Evolutionary conservation across 108 stramenopile genomes (phyloP).

Genomic region (Stephanodiscus minutulus): DNA sequence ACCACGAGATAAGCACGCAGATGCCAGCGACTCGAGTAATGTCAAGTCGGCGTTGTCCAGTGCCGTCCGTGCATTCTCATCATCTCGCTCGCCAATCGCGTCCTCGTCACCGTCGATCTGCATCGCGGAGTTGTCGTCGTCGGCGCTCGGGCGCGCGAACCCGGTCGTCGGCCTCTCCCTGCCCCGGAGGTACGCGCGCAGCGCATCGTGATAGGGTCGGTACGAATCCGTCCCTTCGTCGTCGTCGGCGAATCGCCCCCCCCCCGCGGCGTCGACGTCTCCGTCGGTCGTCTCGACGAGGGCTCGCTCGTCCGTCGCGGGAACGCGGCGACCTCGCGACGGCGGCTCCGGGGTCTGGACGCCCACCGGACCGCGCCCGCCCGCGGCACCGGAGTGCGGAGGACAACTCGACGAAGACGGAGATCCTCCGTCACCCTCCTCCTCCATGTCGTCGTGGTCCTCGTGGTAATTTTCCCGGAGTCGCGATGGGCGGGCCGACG

Average conservation of each 20-base stretch:
- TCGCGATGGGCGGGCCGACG: too few relatives aligned
- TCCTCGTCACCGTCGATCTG: conserved; percentile 22
- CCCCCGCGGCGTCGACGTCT: not conserved
- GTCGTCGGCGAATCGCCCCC: conserved; percentile 6
- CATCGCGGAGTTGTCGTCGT: conserved; percentile 16
- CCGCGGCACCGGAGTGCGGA: not conserved
- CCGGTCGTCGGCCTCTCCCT: conserved; percentile 47
- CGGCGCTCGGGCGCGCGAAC: conserved; percentile 14
- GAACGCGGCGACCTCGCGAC: not conserved
- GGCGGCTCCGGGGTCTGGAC: conserved; percentile 28
- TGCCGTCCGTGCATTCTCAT: conserved; percentile 16
- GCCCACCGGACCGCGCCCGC: conserved; percentile 6
- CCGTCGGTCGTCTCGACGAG: not conserved
- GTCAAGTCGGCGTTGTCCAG: conserved; percentile 57
- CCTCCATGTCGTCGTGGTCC: not conserved
- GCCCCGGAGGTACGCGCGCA: conserved; percentile 50
- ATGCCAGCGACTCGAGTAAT: conserved; percentile 35
- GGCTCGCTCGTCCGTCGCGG: conserved; percentile 1
- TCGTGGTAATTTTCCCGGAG: not conserved
- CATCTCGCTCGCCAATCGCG: not conserved
- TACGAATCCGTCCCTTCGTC: conserved; percentile 34
- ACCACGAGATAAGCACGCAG: conserved; percentile 19
- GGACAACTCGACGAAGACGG: conserved; percentile 2
- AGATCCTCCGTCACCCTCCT: conserved; percentile 4
- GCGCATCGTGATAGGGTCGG: conserved; percentile 65